A percentile compares a stretch with the other conserved stretches of the same genome.
These are phyloP conservation scores for Gentiana straminea DNA, from an alignment of 257 asterid species.

Conservation along the genomic window DNA sequence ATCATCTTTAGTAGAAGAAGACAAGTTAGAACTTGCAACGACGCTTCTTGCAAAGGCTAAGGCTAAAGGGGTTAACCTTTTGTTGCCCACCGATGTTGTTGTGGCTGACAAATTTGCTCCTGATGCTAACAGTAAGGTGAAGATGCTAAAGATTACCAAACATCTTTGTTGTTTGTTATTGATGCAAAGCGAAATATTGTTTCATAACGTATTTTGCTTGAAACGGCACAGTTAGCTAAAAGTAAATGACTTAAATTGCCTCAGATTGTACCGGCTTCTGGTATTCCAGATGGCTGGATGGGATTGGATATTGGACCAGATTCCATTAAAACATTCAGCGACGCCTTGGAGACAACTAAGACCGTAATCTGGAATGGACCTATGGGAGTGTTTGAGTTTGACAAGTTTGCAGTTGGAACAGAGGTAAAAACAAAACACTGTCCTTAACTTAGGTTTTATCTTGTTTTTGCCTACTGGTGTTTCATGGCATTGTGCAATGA, in stretches of 20 bases:
- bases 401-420: conserved; percentile 78
- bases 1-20: conserved; percentile 84
- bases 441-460: conserved; percentile 3
- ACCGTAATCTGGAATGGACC: conserved; percentile 94
- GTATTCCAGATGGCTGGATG: conserved; percentile 89
- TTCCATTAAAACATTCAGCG: conserved; percentile 63
- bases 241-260: conserved; percentile 3
- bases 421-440: conserved; percentile 34
- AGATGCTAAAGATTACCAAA: background rate
- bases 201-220: background rate
- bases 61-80: conserved; percentile 66
- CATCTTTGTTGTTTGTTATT: background rate
- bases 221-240: background rate
- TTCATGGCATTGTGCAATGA: background rate
- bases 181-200: background rate
- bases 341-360: conserved; percentile 62
- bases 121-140: conserved; percentile 84
- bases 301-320: conserved; percentile 88
- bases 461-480: background rate
- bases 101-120: conserved; percentile 85
- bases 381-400: conserved; percentile 90
- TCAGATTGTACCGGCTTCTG: conserved; percentile 68
- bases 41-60: conserved; percentile 62
- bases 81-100: conserved; percentile 72
- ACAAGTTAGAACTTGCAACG: conserved; percentile 83